Percentiles rank a stretch among this genome's conserved stretches.
Conservation (phyloP, 768 basidiomycete species). For the Fomitopsis serialis region DNA sequence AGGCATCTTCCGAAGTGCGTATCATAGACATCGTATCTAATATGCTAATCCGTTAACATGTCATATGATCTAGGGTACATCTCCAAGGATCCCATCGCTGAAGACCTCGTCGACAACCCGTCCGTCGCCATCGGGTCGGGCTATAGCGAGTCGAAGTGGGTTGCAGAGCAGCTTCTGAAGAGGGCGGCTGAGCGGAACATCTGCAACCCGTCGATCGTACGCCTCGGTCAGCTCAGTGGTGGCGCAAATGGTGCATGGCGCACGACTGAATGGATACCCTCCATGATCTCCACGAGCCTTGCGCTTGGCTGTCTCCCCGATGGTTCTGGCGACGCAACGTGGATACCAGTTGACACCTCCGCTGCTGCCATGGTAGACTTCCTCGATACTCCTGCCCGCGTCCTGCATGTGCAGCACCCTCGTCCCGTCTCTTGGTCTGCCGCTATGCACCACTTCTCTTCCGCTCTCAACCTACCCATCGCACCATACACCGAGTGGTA, state of each 20-base stretch:
- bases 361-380: constrained; percentile 29
- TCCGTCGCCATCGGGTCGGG: constrained; percentile 31
- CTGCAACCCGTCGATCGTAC: constrained; percentile 30
- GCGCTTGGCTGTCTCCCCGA: constrained; percentile 4
- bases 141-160: constrained; percentile 43
- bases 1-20: constrained; percentile 4
- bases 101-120: constrained; percentile 19
- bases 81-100: constrained; percentile 6
- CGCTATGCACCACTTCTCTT: constrained; percentile 23
- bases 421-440: constrained; percentile 26
- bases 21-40: too few species aligned
- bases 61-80: background rate
- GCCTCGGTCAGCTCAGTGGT: constrained; percentile 44
- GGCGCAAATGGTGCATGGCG: constrained; percentile 39
- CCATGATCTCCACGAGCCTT: constrained; percentile 18
- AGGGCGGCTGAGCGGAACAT: constrained; percentile 26
- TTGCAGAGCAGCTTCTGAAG: constrained; percentile 36
- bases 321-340: constrained; percentile 15
- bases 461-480: constrained; percentile 20
- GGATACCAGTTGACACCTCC: constrained; percentile 38
- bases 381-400: constrained; percentile 13
- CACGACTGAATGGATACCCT: constrained; percentile 37
- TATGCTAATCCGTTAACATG: background rate
- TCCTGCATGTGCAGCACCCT: constrained; percentile 37
- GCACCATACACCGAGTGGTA: constrained; percentile 33